phyloP scores from a whole-genome alignment of 306 rosid species.

The Adenanthera pavonina region DNA sequence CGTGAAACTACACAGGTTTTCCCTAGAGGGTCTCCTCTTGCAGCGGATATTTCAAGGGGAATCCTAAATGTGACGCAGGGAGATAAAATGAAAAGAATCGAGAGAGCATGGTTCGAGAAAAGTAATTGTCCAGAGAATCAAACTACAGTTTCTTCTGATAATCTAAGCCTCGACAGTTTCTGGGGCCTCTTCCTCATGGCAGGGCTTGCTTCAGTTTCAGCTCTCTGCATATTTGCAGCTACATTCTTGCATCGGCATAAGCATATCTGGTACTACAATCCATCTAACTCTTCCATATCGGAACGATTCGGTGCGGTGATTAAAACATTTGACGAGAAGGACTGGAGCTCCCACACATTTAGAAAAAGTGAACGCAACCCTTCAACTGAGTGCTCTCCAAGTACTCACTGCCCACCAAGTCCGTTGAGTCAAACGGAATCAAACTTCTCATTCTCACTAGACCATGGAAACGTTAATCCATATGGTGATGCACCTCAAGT shows the following conservation, averaged over 20 bases:
- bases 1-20: slow-evolving; percentile 28
- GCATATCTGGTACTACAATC: slow-evolving; percentile 21
- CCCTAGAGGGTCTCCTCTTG: slow-evolving; percentile 55
- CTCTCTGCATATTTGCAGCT: slow-evolving; percentile 38
- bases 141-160: slow-evolving; percentile 36
- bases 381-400: background rate
- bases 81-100: slow-evolving; percentile 50
- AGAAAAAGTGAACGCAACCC: slow-evolving; percentile 33
- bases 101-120: slow-evolving; percentile 49
- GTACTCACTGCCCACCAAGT: background rate
- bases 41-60: slow-evolving; percentile 58
- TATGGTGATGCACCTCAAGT: background rate
- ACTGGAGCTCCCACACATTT: slow-evolving; percentile 49
- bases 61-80: slow-evolving; percentile 60
- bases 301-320: slow-evolving; percentile 36
- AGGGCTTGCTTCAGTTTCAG: slow-evolving; percentile 40
- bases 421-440: background rate
- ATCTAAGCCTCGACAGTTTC: slow-evolving; percentile 59
- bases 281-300: slow-evolving; percentile 34
- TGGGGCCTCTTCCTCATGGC: slow-evolving; percentile 65
- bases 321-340: slow-evolving; percentile 45
- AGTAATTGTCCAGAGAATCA: slow-evolving; percentile 38
- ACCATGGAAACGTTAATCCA: background rate
- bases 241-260: slow-evolving; percentile 44
- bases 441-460: background rate